Evolutionary conservation across 257 asterid species (phyloP), one percentile per base, ranked within the genome.

Genomic region (Echium plantagineum): DNA sequence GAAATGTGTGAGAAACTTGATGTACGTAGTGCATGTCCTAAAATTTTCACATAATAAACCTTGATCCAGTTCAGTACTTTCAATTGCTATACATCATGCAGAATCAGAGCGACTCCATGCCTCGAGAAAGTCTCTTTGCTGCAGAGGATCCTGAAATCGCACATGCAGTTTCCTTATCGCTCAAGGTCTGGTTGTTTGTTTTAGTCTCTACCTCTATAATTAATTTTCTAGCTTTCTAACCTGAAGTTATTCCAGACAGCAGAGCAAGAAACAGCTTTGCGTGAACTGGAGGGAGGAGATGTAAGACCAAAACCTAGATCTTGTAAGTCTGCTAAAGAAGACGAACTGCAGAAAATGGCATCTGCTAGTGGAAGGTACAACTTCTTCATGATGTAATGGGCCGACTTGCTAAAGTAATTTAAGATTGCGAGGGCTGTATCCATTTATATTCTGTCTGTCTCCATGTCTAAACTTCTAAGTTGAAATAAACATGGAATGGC

Each of bases 121-220:
- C 81, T 69, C 89, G 38, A 54, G 80, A 81, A 24, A 73, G 63
- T 67, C 80, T 58, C 65, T 73, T 87, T 62, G 79, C 64, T 55
- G 65, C 54, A 30, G 95, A 72, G 70, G 95, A 83, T 68, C 60
- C 78, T 55, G 87, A 78, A 63, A 71, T 83, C 71, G 87, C 78
- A 12, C 86, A 60, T 68, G 95, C 86, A 61, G 91, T 89, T 70
- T 86, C 97, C 32, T 63, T 84, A 65, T 89, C 97, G n/a, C 67
- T 86, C 77, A 83, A 77, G 93, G 97, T 89, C 70, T 21, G 63
- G 17, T 63, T 54, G 9, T 5, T 35, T 30, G 53, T 55, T 52
- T 53, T 64, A 57, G n/a, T 57, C 18, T 64, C 54, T 63, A 18
- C 24, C n/a, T 22, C 17, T 15, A 24, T 59, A 52, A 47, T 47